These are phyloP conservation scores for Delphinella strobiligena DNA, from an alignment of 2,329 filamentous ascomycete genomes.

Conservation along the genomic window DNA sequence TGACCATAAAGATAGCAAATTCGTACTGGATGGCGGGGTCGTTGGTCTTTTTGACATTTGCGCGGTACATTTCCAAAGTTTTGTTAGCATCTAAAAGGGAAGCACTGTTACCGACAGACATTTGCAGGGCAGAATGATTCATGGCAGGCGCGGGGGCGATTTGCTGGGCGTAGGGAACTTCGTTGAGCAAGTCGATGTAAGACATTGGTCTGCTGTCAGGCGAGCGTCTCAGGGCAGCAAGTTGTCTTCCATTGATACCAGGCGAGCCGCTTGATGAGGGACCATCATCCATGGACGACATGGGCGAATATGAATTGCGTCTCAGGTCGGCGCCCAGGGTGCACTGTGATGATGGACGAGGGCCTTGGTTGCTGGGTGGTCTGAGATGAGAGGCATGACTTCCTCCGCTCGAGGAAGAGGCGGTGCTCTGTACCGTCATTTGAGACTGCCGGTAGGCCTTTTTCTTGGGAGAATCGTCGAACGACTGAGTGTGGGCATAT, in stretches of 20 bases:
- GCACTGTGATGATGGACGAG: constrained; percentile 64
- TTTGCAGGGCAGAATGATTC: constrained; percentile 71
- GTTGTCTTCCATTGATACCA: constrained; percentile 31
- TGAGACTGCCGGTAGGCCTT: constrained; percentile 18
- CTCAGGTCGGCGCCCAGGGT: constrained; percentile 62
- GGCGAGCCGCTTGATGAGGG: constrained; percentile 26
- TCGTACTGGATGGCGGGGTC: constrained; percentile 87
- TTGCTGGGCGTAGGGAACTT: constrained; percentile 69
- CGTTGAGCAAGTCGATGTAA: constrained; percentile 48
- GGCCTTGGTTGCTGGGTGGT: constrained; percentile 44
- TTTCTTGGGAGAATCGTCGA: constrained; percentile 24
- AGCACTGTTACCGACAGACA: constrained; percentile 74
- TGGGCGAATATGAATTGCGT: constrained; percentile 46
- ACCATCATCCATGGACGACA: constrained; percentile 28
- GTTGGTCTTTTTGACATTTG: constrained; percentile 94
- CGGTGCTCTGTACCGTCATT: constrained; percentile 17
- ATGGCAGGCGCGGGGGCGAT: constrained; percentile 51
- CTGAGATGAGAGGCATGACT: constrained; percentile 10
- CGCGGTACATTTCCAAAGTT: constrained; percentile 93
- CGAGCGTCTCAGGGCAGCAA: constrained; percentile 41
- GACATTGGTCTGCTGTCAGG: constrained; percentile 47
- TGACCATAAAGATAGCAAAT: constrained; percentile 89
- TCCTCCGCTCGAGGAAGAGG: constrained; percentile 18
- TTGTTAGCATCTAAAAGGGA: constrained; percentile 84
- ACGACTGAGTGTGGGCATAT: constrained; percentile 37